Conservation (phyloP, 345 rosid genomes). For the Salix exigua region DNA sequence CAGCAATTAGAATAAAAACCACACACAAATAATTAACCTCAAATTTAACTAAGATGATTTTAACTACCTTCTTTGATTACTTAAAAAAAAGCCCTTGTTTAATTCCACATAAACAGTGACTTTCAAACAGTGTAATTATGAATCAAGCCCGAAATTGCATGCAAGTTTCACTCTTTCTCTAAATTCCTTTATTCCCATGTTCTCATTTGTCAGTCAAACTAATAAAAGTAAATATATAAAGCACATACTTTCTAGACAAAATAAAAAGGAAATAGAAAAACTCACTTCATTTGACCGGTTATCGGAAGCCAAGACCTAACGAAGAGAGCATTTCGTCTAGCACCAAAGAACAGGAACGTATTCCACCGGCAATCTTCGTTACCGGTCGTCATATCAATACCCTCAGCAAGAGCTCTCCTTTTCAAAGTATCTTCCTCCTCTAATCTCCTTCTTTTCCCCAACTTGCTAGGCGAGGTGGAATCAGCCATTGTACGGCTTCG, state of each 20-base stretch:
- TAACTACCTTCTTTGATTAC: background rate
- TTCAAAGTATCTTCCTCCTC: constrained; percentile 90
- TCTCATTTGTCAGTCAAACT: background rate
- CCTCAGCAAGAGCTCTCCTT: constrained; percentile 80
- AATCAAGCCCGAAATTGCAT: background rate
- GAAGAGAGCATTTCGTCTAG: constrained; percentile 65
- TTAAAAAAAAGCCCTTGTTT: background rate
- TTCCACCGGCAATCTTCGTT: constrained; percentile 45
- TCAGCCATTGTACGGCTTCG: constrained; percentile 12
- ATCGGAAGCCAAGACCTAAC: constrained; percentile 83
- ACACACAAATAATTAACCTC: background rate
- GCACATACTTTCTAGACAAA: background rate
- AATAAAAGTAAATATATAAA: background rate
- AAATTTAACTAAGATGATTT: too few relatives aligned
- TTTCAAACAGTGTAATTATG: background rate
- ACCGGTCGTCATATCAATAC: constrained; percentile 45
- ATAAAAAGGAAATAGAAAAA: background rate
- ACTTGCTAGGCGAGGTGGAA: constrained; percentile 21
- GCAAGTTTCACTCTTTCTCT: background rate
- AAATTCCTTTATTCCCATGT: background rate
- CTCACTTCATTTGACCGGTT: constrained; percentile 60
- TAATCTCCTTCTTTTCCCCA: constrained; percentile 39
- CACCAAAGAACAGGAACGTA: constrained; percentile 63
- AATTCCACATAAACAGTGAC: background rate
- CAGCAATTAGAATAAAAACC: background rate